Evolutionary conservation across 345 rosid species (phyloP).

Genomic region (Corchorus olitorius): DNA sequence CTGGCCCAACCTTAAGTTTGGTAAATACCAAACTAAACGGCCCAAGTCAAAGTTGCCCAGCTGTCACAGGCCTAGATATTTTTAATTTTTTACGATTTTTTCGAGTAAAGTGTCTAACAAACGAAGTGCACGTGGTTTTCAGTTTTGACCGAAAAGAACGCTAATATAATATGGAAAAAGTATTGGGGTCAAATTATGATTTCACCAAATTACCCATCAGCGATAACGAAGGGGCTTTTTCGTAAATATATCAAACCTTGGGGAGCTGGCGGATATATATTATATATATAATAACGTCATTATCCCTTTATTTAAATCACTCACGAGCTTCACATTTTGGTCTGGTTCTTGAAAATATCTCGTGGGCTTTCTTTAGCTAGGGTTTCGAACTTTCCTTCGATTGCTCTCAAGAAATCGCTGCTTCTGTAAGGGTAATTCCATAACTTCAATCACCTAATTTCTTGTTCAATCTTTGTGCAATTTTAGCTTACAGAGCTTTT

Average conservation of each 20-base stretch:
- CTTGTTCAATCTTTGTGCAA: background rate
- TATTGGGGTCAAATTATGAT: background rate
- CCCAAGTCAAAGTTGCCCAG: background rate
- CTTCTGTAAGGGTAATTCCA: constrained; percentile 1
- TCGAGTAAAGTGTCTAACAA: background rate
- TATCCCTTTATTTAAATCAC: background rate
- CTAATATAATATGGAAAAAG: too few species aligned
- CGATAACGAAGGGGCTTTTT: background rate
- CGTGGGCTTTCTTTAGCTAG: background rate
- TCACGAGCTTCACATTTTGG: background rate
- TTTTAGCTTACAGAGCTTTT: background rate
- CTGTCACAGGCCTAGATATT: background rate
- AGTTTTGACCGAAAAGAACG: too few species aligned
- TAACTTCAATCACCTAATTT: background rate
- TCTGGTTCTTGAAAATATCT: constrained; percentile 7
- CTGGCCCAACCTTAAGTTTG: too few species aligned
- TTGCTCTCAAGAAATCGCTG: background rate
- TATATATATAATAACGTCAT: constrained; percentile 1
- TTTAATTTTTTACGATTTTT: background rate
- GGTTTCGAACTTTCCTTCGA: constrained; percentile 23
- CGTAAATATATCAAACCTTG: constrained; percentile 1
- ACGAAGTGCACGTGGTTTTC: background rate
- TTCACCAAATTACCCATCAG: background rate
- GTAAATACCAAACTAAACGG: too few species aligned
- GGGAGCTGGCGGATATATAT: constrained; percentile 1